phyloP scores from a whole-genome alignment of 108 stramenopile species.

The Nannochloropsis salina region DNA sequence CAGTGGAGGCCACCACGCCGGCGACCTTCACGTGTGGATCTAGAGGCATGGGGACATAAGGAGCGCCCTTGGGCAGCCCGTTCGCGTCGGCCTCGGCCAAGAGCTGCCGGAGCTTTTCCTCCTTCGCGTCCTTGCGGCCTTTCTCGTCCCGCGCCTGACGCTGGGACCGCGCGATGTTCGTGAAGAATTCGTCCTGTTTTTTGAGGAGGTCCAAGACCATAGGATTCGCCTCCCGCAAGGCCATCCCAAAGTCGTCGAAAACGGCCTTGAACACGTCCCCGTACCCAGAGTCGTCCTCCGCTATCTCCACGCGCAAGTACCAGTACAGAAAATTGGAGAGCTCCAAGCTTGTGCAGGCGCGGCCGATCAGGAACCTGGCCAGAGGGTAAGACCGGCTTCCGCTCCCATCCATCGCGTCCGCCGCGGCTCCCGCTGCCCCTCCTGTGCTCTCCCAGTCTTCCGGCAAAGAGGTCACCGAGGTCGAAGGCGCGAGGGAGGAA shows the following conservation, averaged over 20 bases:
- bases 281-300: constrained; percentile 65
- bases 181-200: constrained; percentile 40
- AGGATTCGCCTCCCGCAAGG: constrained; percentile 49
- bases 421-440: background rate
- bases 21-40: constrained; percentile 70
- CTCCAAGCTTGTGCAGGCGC: constrained; percentile 75
- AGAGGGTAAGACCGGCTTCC: constrained; percentile 56
- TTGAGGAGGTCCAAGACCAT: constrained; percentile 42
- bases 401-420: background rate
- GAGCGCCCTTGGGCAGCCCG: constrained; percentile 24
- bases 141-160: constrained; percentile 65
- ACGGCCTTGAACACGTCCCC: constrained; percentile 72
- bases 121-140: constrained; percentile 71
- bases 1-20: constrained; percentile 44
- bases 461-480: background rate
- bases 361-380: constrained; percentile 77
- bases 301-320: constrained; percentile 79
- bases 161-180: constrained; percentile 39
- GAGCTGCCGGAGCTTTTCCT: constrained; percentile 63
- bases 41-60: constrained; percentile 78
- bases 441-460: background rate
- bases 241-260: constrained; percentile 62
- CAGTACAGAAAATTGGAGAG: constrained; percentile 91
- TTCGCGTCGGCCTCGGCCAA: constrained; percentile 50
- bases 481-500: background rate